phyloP scores from a whole-genome alignment of 139 green algal species.

The Coccomyxa sp. region DNA sequence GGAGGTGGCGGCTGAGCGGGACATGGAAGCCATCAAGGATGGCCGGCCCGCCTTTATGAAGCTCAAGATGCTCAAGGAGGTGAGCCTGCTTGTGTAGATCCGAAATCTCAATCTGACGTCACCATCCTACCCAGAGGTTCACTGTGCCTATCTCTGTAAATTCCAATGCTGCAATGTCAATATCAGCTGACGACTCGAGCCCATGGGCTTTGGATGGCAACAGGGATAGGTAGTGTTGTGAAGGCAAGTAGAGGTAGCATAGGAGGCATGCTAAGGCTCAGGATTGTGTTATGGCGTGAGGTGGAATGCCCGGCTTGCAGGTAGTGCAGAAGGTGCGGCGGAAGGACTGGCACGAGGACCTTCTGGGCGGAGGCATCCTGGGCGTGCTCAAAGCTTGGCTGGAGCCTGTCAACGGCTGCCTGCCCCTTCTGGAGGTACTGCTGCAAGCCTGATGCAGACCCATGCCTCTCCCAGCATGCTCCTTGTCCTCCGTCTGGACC shows the following conservation, averaged over 20 bases:
- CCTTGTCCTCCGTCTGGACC: neutral
- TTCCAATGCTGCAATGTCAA: too few species aligned
- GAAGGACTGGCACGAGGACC: slow-evolving; percentile 41
- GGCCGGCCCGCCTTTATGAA: slow-evolving; percentile 52
- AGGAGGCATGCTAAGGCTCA: too few species aligned
- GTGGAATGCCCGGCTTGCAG: too few species aligned
- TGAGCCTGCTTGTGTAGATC: slow-evolving; percentile 11
- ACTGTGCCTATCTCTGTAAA: too few species aligned
- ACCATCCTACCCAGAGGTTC: too few species aligned
- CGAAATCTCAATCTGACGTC: too few species aligned
- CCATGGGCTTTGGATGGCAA: too few species aligned
- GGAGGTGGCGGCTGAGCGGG: slow-evolving; percentile 52
- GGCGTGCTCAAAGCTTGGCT: slow-evolving; percentile 64
- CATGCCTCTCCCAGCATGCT: too few species aligned
- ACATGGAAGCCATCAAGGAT: slow-evolving; percentile 40
- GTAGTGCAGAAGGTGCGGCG: slow-evolving; percentile 28
- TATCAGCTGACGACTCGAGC: too few species aligned
- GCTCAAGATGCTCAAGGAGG: slow-evolving; percentile 48
- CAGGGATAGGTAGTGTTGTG: too few species aligned
- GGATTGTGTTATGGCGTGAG: too few species aligned
- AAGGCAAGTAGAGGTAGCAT: too few species aligned
- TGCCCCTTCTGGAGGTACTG: slow-evolving; percentile 53
- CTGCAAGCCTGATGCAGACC: slow-evolving; percentile 12
- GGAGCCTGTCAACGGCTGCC: slow-evolving; percentile 61
- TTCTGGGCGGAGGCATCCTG: slow-evolving; percentile 55